These are phyloP conservation scores for Ceratocystiopsis brevicomis DNA, from an alignment of 2,329 filamentous ascomycete genomes.

Conservation along the genomic window DNA sequence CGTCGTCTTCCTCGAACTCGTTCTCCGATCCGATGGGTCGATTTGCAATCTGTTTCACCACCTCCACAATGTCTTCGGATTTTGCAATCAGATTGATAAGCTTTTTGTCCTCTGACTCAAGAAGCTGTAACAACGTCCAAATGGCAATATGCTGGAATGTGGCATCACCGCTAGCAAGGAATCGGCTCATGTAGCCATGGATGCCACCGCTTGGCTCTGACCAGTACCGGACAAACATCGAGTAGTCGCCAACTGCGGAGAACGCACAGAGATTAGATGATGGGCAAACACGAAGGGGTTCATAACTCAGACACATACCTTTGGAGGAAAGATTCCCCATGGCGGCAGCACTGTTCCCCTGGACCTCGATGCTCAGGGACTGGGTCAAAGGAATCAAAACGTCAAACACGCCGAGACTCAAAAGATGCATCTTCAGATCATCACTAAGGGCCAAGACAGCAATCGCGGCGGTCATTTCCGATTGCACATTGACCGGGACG, in stretches of 20 bases:
- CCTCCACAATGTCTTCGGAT: slow-evolving; percentile 75
- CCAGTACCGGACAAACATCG: slow-evolving; percentile 91
- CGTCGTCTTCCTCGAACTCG: slow-evolving; percentile 73
- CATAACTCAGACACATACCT: slow-evolving; percentile 36
- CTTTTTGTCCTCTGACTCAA: slow-evolving; percentile 84
- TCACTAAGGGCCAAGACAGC: slow-evolving; percentile 90
- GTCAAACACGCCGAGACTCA: slow-evolving; percentile 88
- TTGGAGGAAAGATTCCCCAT: slow-evolving; percentile 93
- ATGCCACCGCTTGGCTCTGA: slow-evolving; percentile 81
- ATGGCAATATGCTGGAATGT: slow-evolving; percentile 99
- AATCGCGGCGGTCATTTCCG: slow-evolving; percentile 98
- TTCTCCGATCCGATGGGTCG: slow-evolving; percentile 75
- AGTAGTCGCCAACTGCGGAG: slow-evolving; percentile 71
- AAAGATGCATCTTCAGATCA: slow-evolving; percentile 77
- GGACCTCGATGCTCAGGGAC: slow-evolving; percentile 90
- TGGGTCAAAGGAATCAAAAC: slow-evolving; percentile 89
- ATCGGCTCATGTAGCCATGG: slow-evolving; percentile 82
- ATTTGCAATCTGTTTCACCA: slow-evolving; percentile 82
- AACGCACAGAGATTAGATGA: not conserved
- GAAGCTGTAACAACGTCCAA: slow-evolving; percentile 87
- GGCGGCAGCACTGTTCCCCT: slow-evolving; percentile 92
- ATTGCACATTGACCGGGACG: slow-evolving; percentile 86
- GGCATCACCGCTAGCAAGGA: slow-evolving; percentile 81
- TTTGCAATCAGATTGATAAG: slow-evolving; percentile 79
- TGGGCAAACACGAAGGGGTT: not conserved